Evolutionary conservation across 2,329 filamentous ascomycete genomes (phyloP).

Genomic region (Aspergillus uvarum): DNA sequence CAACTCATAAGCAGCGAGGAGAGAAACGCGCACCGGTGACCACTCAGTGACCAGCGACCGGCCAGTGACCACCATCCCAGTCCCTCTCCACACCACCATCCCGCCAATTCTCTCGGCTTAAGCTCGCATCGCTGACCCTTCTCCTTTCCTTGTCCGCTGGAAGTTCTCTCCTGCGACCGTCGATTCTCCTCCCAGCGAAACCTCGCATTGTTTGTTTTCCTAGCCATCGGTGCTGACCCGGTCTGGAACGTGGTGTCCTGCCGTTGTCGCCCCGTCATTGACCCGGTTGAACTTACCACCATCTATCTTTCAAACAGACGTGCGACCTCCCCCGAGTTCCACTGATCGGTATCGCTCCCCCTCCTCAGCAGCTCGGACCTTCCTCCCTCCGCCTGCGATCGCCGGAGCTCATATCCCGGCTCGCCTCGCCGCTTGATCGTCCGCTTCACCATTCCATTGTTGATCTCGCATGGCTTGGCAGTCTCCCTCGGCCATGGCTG

Average conservation of each 20-base stretch:
- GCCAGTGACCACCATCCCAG: neutral
- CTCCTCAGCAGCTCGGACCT: slow-evolving; percentile 3
- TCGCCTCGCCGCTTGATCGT: slow-evolving; percentile 1
- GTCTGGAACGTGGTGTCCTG: slow-evolving; percentile 24
- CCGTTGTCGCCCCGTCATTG: slow-evolving; percentile 20
- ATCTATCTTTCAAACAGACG: slow-evolving; percentile 15
- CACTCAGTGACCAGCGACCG: slow-evolving; percentile 4
- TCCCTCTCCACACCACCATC: no score
- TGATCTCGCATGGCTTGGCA: slow-evolving; percentile 65
- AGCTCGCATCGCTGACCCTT: slow-evolving; percentile 8
- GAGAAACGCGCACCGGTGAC: slow-evolving; percentile 19
- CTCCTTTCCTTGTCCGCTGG: slow-evolving; percentile 8
- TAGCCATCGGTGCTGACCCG: slow-evolving; percentile 21
- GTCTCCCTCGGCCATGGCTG: slow-evolving; percentile 62
- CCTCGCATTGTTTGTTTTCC: slow-evolving; percentile 12
- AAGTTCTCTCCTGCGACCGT: neutral
- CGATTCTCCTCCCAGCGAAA: neutral
- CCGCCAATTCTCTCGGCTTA: slow-evolving; percentile 4
- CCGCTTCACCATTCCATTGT: slow-evolving; percentile 5
- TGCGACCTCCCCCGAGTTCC: slow-evolving; percentile 15
- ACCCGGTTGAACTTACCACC: slow-evolving; percentile 21
- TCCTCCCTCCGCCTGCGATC: slow-evolving; percentile 2
- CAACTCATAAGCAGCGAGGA: slow-evolving; percentile 13
- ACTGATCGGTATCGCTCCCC: neutral
- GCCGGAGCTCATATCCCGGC: slow-evolving; percentile 5